A percentile compares a stretch with the other conserved stretches of the same genome.
Conservation (phyloP, 495 filamentous ascomycete genomes). For the Hyaloscypha finlandica region DNA sequence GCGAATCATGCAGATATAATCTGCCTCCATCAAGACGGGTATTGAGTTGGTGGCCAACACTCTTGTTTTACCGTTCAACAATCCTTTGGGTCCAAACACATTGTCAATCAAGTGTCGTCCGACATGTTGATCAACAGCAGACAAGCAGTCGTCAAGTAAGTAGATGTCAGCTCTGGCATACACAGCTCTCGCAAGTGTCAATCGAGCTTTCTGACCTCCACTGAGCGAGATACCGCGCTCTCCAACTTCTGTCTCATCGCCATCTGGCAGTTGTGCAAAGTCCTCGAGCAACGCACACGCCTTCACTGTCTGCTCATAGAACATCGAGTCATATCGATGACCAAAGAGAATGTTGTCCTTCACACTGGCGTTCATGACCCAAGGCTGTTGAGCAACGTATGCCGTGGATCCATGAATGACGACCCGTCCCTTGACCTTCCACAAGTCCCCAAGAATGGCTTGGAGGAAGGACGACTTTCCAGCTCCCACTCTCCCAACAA, state of each 20-base stretch:
- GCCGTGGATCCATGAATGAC: constrained; percentile 77
- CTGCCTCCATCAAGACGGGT: constrained; percentile 81
- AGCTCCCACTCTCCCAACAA: constrained; percentile 91
- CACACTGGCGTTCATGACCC: constrained; percentile 98
- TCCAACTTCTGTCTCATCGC: constrained; percentile 94
- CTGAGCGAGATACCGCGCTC: constrained; percentile 97
- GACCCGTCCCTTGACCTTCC: constrained; percentile 86
- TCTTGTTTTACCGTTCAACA: constrained; percentile 84
- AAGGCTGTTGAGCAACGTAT: constrained; percentile 89
- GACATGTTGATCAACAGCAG: constrained; percentile 97
- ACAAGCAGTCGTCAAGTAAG: constrained; percentile 89
- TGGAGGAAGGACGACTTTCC: constrained; percentile 94
- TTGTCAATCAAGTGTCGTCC: constrained; percentile 92
- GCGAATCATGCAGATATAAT: constrained; percentile 81
- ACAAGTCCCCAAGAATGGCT: constrained; percentile 84
- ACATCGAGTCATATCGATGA: constrained; percentile 89
- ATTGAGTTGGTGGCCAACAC: constrained; percentile 97
- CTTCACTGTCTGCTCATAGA: constrained; percentile 92
- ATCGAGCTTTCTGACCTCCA: constrained; percentile 92
- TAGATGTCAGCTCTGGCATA: constrained; percentile 98
- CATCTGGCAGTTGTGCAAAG: constrained; percentile 90
- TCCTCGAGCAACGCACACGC: constrained; percentile 93
- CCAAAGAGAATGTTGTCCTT: constrained; percentile 98
- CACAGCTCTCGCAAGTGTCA: constrained; percentile 94
- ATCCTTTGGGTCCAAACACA: constrained; percentile 82